Evolutionary conservation across 768 basidiomycete genomes (phyloP), one percentile per base, ranked within the genome.

Genomic region (Suillus clintonianus): DNA sequence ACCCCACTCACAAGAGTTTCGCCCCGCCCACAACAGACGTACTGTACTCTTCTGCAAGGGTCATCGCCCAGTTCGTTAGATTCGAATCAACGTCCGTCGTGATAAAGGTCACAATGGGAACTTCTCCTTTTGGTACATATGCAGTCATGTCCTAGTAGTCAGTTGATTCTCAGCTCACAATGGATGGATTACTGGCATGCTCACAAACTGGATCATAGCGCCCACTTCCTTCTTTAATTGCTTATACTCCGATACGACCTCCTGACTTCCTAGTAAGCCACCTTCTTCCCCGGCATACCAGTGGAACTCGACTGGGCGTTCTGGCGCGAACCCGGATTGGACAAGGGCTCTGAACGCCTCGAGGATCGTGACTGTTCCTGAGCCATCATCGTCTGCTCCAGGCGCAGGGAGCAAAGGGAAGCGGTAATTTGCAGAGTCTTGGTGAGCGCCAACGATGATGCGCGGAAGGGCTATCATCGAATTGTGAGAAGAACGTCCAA

Each of bases 231-330:
- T 74, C 5, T 80, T 81, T 19, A 76, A 67, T 54, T 73, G 78
- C 68, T 82, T 82, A 74, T 86, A 86, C 32, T 71, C 73, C 36
- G 79, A 78, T 4, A 83, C 85, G 62, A 88, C 78, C 8, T 84
- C 86, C 64, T 85, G 84, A 42, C 82, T 60, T 22, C 60, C 60
- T 19, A 70, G 59, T 34, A 65, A 57, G 37, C 69, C 64, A 56
- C 64, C 73, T 56, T 75, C 90, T 80, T 92, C 91, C 48, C 87
- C 90, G 58, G 90, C 88, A 71, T 92, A 94, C 92, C 90, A 92
- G 67, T 92, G 90, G 74, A 93, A 93, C 71, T 94, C 90, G 39
- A 93, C 81, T 6, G 86, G 79, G 50, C 84, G 84, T 63, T 80
- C 77, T 59, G 91, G 91, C 47, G 74, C 83, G 81, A 89, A 93